Evolutionary conservation across 2,329 filamentous ascomycete species (phyloP).

Genomic region (Calonectria leucothoes): DNA sequence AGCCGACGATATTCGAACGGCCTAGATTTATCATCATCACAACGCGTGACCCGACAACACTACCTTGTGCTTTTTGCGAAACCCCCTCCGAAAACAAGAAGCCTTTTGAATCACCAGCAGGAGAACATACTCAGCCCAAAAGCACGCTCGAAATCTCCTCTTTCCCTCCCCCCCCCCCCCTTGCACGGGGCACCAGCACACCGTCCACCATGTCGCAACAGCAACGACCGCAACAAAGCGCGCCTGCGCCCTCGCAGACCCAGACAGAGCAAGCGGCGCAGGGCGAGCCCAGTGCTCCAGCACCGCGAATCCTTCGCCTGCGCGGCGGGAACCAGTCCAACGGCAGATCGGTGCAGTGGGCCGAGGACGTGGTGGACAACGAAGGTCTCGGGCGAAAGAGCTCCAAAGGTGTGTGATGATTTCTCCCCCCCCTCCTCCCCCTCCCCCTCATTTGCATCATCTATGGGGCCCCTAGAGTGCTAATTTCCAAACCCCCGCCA

Average conservation of each 20-base stretch:
- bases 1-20: slow-evolving; percentile 7
- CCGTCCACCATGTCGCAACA: slow-evolving; percentile 45
- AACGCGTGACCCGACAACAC: not conserved
- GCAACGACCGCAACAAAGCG: slow-evolving; percentile 41
- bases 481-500: not conserved
- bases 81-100: not conserved
- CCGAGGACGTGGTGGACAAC: slow-evolving; percentile 93
- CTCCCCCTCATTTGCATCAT: not conserved
- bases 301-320: slow-evolving; percentile 60
- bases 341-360: slow-evolving; percentile 84
- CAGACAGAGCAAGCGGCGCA: slow-evolving; percentile 45
- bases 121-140: not conserved
- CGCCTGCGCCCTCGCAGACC: slow-evolving; percentile 49
- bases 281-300: slow-evolving; percentile 42
- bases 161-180: not conserved
- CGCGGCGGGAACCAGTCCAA: slow-evolving; percentile 60
- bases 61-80: not conserved
- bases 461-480: not conserved
- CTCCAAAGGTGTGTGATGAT: slow-evolving; percentile 85
- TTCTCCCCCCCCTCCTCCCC: not conserved
- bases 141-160: not conserved
- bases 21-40: slow-evolving; percentile 20
- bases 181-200: not conserved
- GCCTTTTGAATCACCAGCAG: not conserved
- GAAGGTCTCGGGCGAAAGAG: slow-evolving; percentile 94